A percentile compares a stretch with the other conserved stretches of the same genome.
Conservation (phyloP, 148 eudicot species). For the Rhododendron williamsianum region DNA sequence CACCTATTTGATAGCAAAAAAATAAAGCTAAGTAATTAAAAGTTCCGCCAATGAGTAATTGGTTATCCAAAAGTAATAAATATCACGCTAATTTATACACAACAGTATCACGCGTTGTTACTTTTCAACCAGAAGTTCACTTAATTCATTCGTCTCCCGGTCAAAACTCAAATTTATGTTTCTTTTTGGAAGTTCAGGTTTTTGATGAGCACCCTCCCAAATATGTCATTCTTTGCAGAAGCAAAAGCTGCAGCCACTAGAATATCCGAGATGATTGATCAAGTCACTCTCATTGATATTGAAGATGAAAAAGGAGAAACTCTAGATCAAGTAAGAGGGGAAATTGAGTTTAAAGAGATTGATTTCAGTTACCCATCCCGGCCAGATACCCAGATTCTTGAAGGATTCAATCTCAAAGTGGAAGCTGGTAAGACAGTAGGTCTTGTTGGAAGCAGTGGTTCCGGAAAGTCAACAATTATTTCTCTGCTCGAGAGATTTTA, state of each 20-base stretch:
- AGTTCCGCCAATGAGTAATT: background rate
- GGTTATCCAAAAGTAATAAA: background rate
- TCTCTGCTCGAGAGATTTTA: constrained; percentile 19
- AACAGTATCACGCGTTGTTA: background rate
- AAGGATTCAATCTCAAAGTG: constrained; percentile 16
- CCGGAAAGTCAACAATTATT: background rate
- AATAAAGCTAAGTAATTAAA: background rate
- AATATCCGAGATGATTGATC: constrained; percentile 13
- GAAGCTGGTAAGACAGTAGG: constrained; percentile 10
- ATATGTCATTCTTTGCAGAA: constrained; percentile 8
- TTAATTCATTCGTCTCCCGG: background rate
- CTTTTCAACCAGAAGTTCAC: background rate
- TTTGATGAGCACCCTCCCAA: constrained; percentile 6
- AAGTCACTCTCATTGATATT: constrained; percentile 8
- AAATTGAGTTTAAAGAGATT: constrained; percentile 13
- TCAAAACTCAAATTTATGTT: background rate
- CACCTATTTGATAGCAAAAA: background rate
- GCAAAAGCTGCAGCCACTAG: constrained; percentile 12
- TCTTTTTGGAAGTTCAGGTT: background rate
- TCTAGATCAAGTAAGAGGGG: background rate
- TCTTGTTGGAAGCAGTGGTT: constrained; percentile 14
- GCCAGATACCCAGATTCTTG: constrained; percentile 1
- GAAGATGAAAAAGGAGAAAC: constrained; percentile 5
- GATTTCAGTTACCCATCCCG: constrained; percentile 22
- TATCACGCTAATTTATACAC: background rate